Base-by-base conservation (phyloP, 192 early-diverging fungal species). In the Mortierella hygrophila region DNA sequence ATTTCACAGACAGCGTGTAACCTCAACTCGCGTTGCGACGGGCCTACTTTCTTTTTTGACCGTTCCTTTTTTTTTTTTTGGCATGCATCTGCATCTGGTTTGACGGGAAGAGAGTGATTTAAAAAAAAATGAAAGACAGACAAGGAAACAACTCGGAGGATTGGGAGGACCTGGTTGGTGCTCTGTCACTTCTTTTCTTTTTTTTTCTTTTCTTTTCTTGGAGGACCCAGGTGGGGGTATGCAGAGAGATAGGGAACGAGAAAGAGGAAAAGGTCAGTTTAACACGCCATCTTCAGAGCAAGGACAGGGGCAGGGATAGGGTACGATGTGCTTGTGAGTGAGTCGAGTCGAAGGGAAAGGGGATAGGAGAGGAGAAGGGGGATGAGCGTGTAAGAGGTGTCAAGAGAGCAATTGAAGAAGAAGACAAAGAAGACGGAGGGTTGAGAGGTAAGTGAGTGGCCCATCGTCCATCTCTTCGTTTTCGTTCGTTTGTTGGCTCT, bases 1-100 rank as follows among this genome's bases (percentile, higher is more conserved):
- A 63, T 63, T 63, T 26, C 60, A 63, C 60, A 63, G 60, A 63
- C 60, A 63, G 26, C 60, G 60, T 63, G 60, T 63, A 63, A 63
- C 60, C 60, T 29, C 60, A 63, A 8, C 26, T 63, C 60, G 60
- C 60, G 60, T 29, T 63, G 60, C 60, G 29, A 63, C 60, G 29
- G 60, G 60, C 29, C 9, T 11, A 29, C 60, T 63, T 49, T 49
- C 47, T 1, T 49, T 18, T 49, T 49, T 20, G 16, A 13, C 16
- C 16, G 47, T 49, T 47, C 60, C 29, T 63, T 63, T 13, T 29
- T 15, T 65, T 26, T 60, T 60, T 60, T 60, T 60, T 26, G 55
- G 55, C n/a, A 60, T 60, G 0, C 55, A 60, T 29, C 55, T 60
- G 55, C 55, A 60, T 60, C 55, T 60, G 21, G 60, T 32, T 65